A percentile compares a stretch with the other conserved stretches of the same genome.
phyloP scores from a whole-genome alignment of 2,329 filamentous ascomycete genomes.

The Penicillium verrucosum region DNA sequence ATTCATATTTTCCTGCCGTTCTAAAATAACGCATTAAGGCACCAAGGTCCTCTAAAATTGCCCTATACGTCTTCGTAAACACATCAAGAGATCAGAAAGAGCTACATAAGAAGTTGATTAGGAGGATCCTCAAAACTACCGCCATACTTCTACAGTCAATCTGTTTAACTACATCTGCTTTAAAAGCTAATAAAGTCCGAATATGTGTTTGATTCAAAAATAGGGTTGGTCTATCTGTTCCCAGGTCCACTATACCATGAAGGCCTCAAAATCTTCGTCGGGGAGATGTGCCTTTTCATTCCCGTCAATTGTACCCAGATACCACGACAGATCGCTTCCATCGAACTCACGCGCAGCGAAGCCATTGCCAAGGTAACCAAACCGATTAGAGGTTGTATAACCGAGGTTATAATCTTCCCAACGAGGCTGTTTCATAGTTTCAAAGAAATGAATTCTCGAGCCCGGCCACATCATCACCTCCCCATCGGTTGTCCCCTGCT shows the following conservation, averaged over 20 bases:
- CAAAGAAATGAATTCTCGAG: slow-evolving; percentile 25
- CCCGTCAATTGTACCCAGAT: slow-evolving; percentile 7
- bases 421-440: slow-evolving; percentile 20
- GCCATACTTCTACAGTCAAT: too few relatives aligned
- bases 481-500: slow-evolving; percentile 11
- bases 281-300: slow-evolving; percentile 7
- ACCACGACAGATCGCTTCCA: slow-evolving; percentile 12
- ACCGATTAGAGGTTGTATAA: slow-evolving; percentile 17
- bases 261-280: slow-evolving; percentile 11
- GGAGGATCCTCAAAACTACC: too few relatives aligned
- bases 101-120: too few relatives aligned
- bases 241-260: slow-evolving; percentile 2
- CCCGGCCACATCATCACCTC: slow-evolving; percentile 22
- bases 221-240: not conserved
- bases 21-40: too few relatives aligned
- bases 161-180: too few relatives aligned
- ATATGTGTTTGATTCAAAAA: not conserved
- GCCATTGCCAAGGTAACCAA: slow-evolving; percentile 21
- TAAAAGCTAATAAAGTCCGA: not conserved
- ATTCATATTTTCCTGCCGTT: too few relatives aligned
- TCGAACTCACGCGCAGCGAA: slow-evolving; percentile 19
- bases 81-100: too few relatives aligned
- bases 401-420: slow-evolving; percentile 27
- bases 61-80: too few relatives aligned
- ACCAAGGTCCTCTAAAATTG: too few relatives aligned